Evolutionary conservation across 176 grass and related monocot genomes (phyloP).

Genomic region (Thinopyrum elongatum): DNA sequence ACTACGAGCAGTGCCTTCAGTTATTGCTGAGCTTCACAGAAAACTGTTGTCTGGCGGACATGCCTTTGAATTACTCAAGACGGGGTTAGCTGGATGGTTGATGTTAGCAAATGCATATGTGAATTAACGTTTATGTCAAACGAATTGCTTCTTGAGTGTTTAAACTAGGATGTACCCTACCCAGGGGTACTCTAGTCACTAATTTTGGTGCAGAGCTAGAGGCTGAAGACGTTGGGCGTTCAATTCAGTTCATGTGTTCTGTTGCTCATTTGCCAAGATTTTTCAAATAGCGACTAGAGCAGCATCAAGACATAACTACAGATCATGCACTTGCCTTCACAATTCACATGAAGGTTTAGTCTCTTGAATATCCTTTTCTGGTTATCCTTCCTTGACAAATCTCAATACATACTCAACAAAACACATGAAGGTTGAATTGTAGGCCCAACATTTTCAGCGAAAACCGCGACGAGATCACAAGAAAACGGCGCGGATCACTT

Average conservation of each 20-base stretch:
- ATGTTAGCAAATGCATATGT: neutral
- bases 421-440: neutral
- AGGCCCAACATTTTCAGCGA: neutral
- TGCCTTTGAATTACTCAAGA: neutral
- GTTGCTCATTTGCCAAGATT: neutral
- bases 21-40: neutral
- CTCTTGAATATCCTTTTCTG: neutral
- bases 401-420: neutral
- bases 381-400: neutral
- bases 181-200: neutral
- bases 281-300: neutral
- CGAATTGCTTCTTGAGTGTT: neutral
- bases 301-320: slow-evolving; percentile 14
- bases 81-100: neutral
- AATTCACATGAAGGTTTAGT: neutral
- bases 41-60: neutral
- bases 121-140: neutral
- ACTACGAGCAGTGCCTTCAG: neutral
- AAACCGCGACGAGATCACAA: neutral
- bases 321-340: neutral
- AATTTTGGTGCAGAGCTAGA: neutral
- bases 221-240: neutral
- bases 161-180: neutral
- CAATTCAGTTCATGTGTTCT: neutral
- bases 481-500: neutral